These are phyloP conservation scores for Tulasnella sp. DNA, from an alignment of 768 basidiomycete species.

Conservation along the genomic window DNA sequence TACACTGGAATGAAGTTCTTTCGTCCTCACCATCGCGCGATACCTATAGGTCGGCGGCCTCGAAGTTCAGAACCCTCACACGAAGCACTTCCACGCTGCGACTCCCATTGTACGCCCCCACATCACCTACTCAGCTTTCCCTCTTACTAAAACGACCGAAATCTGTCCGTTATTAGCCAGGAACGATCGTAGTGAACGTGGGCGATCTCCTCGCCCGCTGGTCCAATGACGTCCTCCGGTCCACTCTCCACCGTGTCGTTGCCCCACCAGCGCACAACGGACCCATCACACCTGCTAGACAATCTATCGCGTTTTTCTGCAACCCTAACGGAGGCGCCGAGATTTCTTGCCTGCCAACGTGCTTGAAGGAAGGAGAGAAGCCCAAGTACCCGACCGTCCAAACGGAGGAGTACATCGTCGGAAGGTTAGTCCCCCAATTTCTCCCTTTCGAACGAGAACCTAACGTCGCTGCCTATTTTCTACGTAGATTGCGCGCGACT, in stretches of 20 bases:
- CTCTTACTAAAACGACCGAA: neutral
- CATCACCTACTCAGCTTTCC: neutral
- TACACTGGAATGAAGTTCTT: neutral
- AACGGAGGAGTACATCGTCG: slow-evolving; percentile 76
- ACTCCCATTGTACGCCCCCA: slow-evolving; percentile 65
- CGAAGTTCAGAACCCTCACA: slow-evolving; percentile 81
- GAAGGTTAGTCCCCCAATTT: slow-evolving; percentile 40
- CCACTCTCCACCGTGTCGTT: slow-evolving; percentile 82
- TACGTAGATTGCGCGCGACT: slow-evolving; percentile 23
- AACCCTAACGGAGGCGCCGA: slow-evolving; percentile 73
- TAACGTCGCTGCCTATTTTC: neutral
- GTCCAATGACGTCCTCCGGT: slow-evolving; percentile 73
- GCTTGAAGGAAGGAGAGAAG: slow-evolving; percentile 47
- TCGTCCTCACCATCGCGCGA: slow-evolving; percentile 16
- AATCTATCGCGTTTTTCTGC: slow-evolving; percentile 87
- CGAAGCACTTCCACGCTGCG: slow-evolving; percentile 69
- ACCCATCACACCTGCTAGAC: slow-evolving; percentile 67
- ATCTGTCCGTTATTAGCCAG: slow-evolving; percentile 64
- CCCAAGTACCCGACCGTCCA: slow-evolving; percentile 72
- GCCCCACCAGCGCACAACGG: slow-evolving; percentile 61
- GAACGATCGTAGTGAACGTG: slow-evolving; percentile 80
- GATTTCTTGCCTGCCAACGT: slow-evolving; percentile 73
- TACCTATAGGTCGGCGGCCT: slow-evolving; percentile 64
- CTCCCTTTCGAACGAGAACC: neutral
- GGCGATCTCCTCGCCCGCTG: slow-evolving; percentile 81